These are phyloP conservation scores for Phytophthora macrochlamydospora DNA, from an alignment of 352 stramenopile genomes.

Conservation along the genomic window DNA sequence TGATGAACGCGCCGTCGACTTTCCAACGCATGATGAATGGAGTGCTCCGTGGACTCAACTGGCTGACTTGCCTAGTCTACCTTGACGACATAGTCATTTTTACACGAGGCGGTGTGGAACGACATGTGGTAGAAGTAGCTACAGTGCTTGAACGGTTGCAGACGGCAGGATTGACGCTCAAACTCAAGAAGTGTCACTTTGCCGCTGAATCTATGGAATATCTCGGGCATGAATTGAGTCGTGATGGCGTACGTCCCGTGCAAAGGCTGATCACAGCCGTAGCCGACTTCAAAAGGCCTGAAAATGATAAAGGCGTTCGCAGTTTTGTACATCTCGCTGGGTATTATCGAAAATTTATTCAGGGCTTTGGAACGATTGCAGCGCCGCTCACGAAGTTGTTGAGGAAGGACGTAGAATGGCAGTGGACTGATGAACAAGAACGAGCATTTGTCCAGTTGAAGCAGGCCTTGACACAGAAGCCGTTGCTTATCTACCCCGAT, in stretches of 20 bases:
- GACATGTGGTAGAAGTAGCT: background rate
- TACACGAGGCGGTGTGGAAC: background rate
- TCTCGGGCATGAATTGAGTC: background rate
- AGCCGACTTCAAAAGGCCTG: background rate
- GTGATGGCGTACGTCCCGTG: background rate
- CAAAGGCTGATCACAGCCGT: background rate
- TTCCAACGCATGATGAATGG: background rate
- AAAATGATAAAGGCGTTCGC: background rate
- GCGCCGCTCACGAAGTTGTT: background rate
- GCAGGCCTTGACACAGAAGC: background rate
- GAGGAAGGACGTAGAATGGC: background rate
- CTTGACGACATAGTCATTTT: background rate
- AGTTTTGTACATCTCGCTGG: background rate
- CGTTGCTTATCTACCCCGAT: background rate
- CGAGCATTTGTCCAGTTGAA: background rate
- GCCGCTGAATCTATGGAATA: background rate
- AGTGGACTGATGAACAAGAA: background rate
- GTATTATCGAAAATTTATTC: background rate
- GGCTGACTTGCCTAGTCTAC: background rate
- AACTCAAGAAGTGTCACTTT: background rate
- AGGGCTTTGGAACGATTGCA: background rate
- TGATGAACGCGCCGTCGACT: background rate
- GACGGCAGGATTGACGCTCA: background rate
- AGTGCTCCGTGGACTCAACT: background rate
- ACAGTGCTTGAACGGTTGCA: background rate